Evolutionary conservation across 2,329 filamentous ascomycete species (phyloP), one percentile per base, ranked within the genome.

Genomic region (Calonectria fujianensis): DNA sequence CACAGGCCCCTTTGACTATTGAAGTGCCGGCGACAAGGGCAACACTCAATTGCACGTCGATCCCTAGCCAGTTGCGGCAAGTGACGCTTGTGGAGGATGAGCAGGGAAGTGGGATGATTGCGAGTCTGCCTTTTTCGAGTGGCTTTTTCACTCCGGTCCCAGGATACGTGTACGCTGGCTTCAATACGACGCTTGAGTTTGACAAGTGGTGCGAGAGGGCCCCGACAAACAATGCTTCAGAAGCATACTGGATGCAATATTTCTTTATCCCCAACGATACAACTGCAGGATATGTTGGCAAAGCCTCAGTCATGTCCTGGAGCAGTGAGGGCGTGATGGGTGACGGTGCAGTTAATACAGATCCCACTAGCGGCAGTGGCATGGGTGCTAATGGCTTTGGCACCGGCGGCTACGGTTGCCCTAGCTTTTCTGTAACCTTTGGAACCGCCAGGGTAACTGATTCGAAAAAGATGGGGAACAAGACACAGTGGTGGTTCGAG

Each of bases 231-330:
- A 77, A 79, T 18, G n/a, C 24, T 13, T 74, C 74, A 1, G 65
- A 59, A 29, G 65, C 51, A 3, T 69, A 31, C 1, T 78, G 76
- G 76, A 77, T 77, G 74, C 75, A 80, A 57, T 80, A 77, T 39
- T 81, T 78, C 14, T 37, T 51, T 13, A 24, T 81, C 9, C 78
- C 76, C 9, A 77, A 75, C 39, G 67, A 74, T 35, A 74, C 54
- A 10, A 51, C 51, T 5, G 64, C 77, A 6, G 70, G 57, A 6
- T 80, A 81, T 27, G 32, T 80, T 5, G 79, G 78, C n/a, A 78
- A 80, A 45, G 74, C 73, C 4, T 78, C 78, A 0, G 45, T 80
- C 6, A 76, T 81, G 61, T 41, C 72, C 7, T 80, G 80, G 80
- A 14, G 13, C 14, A 70, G 64, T 18, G 27, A 50, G 10, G 71